Evolutionary conservation across 805 yeast genomes (phyloP).

Genomic region (Candida qinlingensis): DNA sequence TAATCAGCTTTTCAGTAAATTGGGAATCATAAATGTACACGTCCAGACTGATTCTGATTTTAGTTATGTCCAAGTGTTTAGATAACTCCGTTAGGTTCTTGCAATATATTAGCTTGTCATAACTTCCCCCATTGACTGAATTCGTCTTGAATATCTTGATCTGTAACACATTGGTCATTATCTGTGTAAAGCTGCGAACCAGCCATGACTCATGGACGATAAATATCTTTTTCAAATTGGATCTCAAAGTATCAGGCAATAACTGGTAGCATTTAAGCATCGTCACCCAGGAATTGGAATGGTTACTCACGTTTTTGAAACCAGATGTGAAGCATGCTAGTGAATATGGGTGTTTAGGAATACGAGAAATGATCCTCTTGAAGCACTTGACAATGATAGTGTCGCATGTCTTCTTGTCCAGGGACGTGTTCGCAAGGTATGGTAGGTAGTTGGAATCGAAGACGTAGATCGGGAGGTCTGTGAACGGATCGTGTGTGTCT

Average conservation of each 20-base stretch:
- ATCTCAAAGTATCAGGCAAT: conserved; percentile 51
- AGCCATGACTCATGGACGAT: conserved; percentile 92
- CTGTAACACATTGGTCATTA: conserved; percentile 57
- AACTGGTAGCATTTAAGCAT: conserved; percentile 54
- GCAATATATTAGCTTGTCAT: conserved; percentile 28
- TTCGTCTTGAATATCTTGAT: conserved; percentile 37
- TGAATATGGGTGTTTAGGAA: conserved; percentile 63
- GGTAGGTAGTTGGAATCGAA: conserved; percentile 84
- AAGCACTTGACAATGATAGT: conserved; percentile 46
- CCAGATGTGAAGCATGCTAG: conserved; percentile 82
- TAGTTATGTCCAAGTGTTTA: conserved; percentile 61
- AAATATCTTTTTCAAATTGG: conserved; percentile 55
- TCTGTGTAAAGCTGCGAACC: conserved; percentile 68
- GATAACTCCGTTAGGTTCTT: conserved; percentile 29
- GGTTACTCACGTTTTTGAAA: conserved; percentile 41
- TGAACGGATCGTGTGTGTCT: conserved; percentile 57
- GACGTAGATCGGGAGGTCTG: conserved; percentile 68
- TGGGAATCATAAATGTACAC: conserved; percentile 63
- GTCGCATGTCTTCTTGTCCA: conserved; percentile 32
- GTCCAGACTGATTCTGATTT: conserved; percentile 66
- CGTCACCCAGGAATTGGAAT: conserved; percentile 57
- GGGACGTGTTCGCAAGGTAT: conserved; percentile 37
- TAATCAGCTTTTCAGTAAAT: conserved; percentile 41
- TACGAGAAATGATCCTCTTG: conserved; percentile 44
- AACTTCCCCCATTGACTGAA: conserved; percentile 8